Percentiles rank a stretch among this genome's conserved stretches.
phyloP scores from a whole-genome alignment of 257 asterid genomes.

The Ligustrum vulgare region DNA sequence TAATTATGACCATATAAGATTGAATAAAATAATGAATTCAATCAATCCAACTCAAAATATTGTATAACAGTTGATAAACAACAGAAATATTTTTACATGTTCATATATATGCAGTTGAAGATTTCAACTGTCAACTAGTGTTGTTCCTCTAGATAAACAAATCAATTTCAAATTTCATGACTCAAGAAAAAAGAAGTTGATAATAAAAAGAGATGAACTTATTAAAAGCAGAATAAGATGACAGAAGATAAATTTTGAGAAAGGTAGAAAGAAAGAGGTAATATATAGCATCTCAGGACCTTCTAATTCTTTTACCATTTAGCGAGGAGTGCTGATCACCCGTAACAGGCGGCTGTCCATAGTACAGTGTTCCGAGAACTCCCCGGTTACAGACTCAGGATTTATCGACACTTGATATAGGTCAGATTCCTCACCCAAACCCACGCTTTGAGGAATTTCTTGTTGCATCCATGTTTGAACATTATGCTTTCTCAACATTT shows the following conservation, averaged over 20 bases:
- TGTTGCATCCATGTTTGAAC: constrained; percentile 24
- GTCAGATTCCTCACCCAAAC: constrained; percentile 12
- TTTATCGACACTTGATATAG: neutral
- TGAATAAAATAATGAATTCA: too few relatives aligned
- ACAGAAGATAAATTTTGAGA: too few relatives aligned
- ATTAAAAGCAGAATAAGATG: too few relatives aligned
- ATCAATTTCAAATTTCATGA: too few relatives aligned
- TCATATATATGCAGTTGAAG: neutral
- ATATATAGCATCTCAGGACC: too few relatives aligned
- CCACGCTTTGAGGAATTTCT: neutral
- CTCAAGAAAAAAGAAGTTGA: too few relatives aligned
- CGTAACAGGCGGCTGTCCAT: constrained; percentile 9
- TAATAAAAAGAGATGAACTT: too few relatives aligned
- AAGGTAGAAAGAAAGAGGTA: too few relatives aligned
- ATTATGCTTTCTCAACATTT: constrained; percentile 24
- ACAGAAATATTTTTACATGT: too few relatives aligned
- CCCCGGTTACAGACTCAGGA: constrained; percentile 1
- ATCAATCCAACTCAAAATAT: too few relatives aligned
- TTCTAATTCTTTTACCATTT: neutral
- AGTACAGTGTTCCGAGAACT: constrained; percentile 10
- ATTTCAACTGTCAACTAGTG: neutral
- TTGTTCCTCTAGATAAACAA: too few relatives aligned
- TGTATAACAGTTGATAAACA: neutral
- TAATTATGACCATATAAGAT: neutral
- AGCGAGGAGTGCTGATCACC: constrained; percentile 29